Evolutionary conservation across 2,329 filamentous ascomycete genomes (phyloP), one percentile per base, ranked within the genome.

Genomic region (Monosporascus sp.): DNA sequence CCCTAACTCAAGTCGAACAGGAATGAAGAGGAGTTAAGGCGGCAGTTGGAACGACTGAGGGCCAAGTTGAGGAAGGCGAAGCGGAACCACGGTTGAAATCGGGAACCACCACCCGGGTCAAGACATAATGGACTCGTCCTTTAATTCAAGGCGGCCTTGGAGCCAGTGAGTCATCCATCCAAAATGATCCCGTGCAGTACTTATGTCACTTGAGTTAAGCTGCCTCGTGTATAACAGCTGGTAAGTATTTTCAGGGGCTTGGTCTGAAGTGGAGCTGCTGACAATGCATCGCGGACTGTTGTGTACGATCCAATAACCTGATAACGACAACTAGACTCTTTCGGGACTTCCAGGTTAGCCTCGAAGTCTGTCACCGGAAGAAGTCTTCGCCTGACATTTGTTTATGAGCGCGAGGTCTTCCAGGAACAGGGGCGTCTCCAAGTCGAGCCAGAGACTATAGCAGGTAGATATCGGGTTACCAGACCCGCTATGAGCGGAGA

Each of bases 191-290:
- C 48, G 27, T 48, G 41, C 8, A n/a, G 11, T 5, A 11, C 9
- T 31, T 31, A 31, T 31, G 9, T 5, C 11, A 31, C 3, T 11
- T 11, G 27, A 31, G 3, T 15, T 25, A 8, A 55, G 44, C 41
- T 15, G 47, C 44, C 11, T 24, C 51, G 18, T 48, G 11, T 18
- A 53, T 55, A 38, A 55, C 53, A 2, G 48, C 53, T 17, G 51
- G 51, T 53, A 48, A 50, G 53, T 52, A 25, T 20, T 20, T 27
- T 24, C 22, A 18, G 8, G 17, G n/a, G 18, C 3, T 25, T 15
- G 25, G 24, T 20, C 17, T 11, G 18, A 2, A 20, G 24, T 20
- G 25, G n/a, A 47, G 25, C 17, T 25, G n/a, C 44, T 47, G 20
- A 47, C 20, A 47, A 27, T 8, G 25, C n/a, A 25, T 11, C 24